Evolutionary conservation across 2,329 filamentous ascomycete species (phyloP), one percentile per base, ranked within the genome.

Genomic region (Cladosporium colombiae): DNA sequence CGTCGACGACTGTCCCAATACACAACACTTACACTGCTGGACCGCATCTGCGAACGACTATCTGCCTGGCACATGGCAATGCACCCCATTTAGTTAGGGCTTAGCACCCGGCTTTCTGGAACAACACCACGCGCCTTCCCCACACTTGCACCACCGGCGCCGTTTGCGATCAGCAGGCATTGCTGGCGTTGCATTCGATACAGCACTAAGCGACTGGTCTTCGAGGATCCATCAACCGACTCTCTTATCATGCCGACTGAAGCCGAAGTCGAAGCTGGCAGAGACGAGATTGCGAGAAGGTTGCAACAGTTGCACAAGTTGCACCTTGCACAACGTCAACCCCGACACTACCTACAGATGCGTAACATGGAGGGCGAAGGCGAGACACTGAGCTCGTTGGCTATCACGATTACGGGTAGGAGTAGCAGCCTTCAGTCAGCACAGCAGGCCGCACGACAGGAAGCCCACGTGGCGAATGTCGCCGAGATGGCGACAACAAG

Each of bases 401-500:
- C 63, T 21, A 46, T 65, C 18, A 40, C 63, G 5, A 29, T 65
- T 23, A 46, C 50, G 31, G 56, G 46, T 14, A 40, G 27, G 25
- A 25, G 27, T 23, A 13, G 23, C 33, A 62, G n/a, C 29, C 14
- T 35, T 5, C 56, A 44, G n/a, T 31, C 58, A 21, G 3, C 44
- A 29, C 18, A 50, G 18, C 59, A 50, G 11, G 27, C 44, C n/a
- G 44, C 44, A 23, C 29, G n/a, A 35, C 61, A 56, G 21, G 16
- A 31, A 16, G 18, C 61, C 44, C 50, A 46, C 5, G 31, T 27
- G 16, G 49, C 44, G 10, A 52, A 21, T 53, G 60, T 62, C 13
- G 33, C 61, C 13, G 50, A 46, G 18, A 63, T 46, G 50, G 33
- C 61, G 11, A 46, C 67, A 14, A 52, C 68, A 23, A 66, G 70